Evolutionary conservation across 257 asterid genomes (phyloP).

Genomic region (Ajuga chamaepitys): DNA sequence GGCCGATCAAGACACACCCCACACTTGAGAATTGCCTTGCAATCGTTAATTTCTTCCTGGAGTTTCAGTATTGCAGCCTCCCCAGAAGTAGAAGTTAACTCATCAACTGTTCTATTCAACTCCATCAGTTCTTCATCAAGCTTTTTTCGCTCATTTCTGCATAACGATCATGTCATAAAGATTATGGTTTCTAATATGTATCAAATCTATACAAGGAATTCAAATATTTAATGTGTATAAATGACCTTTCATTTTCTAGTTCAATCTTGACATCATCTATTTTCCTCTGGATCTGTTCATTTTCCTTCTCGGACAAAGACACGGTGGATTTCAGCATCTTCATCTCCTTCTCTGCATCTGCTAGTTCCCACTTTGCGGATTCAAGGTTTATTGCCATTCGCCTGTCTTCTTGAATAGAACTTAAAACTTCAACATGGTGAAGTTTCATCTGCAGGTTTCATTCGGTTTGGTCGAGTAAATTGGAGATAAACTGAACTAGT

Average conservation of each 20-base stretch:
- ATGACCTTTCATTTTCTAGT: constrained; percentile 67
- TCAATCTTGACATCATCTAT: constrained; percentile 60
- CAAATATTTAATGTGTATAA: neutral
- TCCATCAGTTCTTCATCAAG: constrained; percentile 73
- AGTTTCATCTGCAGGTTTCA: constrained; percentile 57
- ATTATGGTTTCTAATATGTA: neutral
- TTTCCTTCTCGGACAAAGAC: constrained; percentile 73
- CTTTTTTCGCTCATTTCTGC: constrained; percentile 71
- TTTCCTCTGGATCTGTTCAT: constrained; percentile 82
- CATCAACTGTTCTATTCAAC: constrained; percentile 50
- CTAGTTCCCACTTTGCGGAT: constrained; percentile 68
- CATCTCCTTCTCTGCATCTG: constrained; percentile 88
- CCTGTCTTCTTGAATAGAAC: constrained; percentile 64
- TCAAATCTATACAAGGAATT: neutral
- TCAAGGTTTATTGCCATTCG: constrained; percentile 53
- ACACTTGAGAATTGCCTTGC: constrained; percentile 91
- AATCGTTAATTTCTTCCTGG: constrained; percentile 81
- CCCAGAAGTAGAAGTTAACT: constrained; percentile 61
- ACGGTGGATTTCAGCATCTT: constrained; percentile 79
- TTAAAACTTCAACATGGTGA: constrained; percentile 53
- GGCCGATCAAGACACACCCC: constrained; percentile 98
- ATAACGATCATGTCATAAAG: neutral
- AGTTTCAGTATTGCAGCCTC: constrained; percentile 85
- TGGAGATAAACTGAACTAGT: neutral
- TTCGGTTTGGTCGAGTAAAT: constrained; percentile 16